A percentile compares a stretch with the other conserved stretches of the same genome.
Evolutionary conservation across 257 asterid species (phyloP).

Genomic region (Fraxinus americana): DNA sequence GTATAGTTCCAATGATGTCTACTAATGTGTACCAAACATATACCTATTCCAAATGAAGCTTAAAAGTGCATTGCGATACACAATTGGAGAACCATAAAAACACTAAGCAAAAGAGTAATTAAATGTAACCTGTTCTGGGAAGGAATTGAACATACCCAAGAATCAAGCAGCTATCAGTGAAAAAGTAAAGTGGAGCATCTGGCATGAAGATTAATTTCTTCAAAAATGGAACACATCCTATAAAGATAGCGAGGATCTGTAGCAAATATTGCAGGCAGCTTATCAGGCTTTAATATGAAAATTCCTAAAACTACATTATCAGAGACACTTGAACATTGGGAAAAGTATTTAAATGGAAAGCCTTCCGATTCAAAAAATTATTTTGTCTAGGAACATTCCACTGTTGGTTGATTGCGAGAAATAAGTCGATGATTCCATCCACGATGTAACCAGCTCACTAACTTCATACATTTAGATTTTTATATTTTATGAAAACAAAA

Average conservation of each 20-base stretch:
- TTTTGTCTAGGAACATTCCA: not conserved
- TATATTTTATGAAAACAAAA: not conserved
- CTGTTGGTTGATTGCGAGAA: conserved; percentile 7
- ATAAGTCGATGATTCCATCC: not conserved
- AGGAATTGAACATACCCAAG: conserved; percentile 74
- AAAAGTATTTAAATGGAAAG: not conserved
- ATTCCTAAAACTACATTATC: not conserved
- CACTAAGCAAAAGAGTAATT: conserved; percentile 16
- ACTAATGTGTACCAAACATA: not conserved
- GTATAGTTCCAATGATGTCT: not conserved
- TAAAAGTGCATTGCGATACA: not conserved
- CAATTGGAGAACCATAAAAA: conserved; percentile 4
- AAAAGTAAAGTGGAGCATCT: conserved; percentile 94
- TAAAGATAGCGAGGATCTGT: conserved; percentile 81
- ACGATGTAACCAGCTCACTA: conserved; percentile 6
- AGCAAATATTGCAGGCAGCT: conserved; percentile 24
- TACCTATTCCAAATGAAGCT: not conserved
- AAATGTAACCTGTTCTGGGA: conserved; percentile 21
- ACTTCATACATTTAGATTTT: not conserved
- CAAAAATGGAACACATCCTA: conserved; percentile 86
- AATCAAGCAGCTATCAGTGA: conserved; percentile 96
- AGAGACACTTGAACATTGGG: not conserved
- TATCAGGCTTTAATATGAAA: conserved; percentile 13
- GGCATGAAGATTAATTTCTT: conserved; percentile 75
- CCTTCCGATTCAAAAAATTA: not conserved